Evolutionary conservation across 805 yeast genomes (phyloP), one percentile per base, ranked within the genome.

Genomic region (Starmerella floricola): DNA sequence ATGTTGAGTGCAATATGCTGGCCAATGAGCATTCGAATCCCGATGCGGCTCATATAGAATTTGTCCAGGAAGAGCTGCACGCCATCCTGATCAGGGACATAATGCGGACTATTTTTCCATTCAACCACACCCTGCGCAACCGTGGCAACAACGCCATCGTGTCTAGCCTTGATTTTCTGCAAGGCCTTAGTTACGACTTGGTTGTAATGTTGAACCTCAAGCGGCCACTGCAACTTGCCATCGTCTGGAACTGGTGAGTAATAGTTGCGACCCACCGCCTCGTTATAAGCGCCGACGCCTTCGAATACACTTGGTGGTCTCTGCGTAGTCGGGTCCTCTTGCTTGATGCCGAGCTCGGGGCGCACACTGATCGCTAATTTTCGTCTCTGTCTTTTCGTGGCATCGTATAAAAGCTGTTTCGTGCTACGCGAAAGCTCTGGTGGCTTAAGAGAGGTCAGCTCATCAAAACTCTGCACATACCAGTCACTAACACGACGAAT

Each of bases 1-100:
- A 73, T 72, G 62, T 76, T 78, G 39, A 85, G 69, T 1, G 95
- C 88, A 50, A 85, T 79, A 55, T 85, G 94, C 63, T 85, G 95
- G n/a, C 95, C 95, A 55, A 85, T 82, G 31, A 85, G 70, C 93
- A 86, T 86, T 50, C 95, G 71, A 47, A 86, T 86, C 2, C 95
- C 95, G 48, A 86, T 86, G 45, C 95, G 70, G 40, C 85, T 78
- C 86, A 85, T 78, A 65, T 86, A 85, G 58, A 85, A 85, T 26
- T 91, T 62, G 62, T 86, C 95, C 48, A 85, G 65, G 56, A 86
- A 85, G 13, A 76, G 70, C 61, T 86, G 94, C 28, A 86, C 76
- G 11, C 83, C 74, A 40, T 76, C 70, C 55, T 81, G 83, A 31
- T 81, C 77, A 24, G 71, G 65, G 30, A 61, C 53, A 58, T 66